These are phyloP conservation scores for Rhodosporidiobolus odoratus DNA, from an alignment of 768 basidiomycete species.

Conservation along the genomic window DNA sequence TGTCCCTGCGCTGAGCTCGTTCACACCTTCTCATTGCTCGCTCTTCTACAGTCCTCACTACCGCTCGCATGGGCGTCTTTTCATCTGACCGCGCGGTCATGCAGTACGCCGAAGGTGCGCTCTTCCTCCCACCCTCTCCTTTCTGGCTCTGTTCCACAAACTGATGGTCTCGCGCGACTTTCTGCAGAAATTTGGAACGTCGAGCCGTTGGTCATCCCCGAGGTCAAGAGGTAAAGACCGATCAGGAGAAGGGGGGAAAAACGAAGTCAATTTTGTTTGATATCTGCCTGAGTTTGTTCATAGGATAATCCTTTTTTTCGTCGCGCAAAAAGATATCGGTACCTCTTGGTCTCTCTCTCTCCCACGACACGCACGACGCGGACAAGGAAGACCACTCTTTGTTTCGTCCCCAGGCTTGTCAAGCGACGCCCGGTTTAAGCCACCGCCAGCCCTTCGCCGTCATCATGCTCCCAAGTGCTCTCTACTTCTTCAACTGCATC, in stretches of 20 bases:
- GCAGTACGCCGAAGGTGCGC: constrained; percentile 69
- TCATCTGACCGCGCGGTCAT: constrained; percentile 88
- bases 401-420: too few relatives aligned
- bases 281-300: too few relatives aligned
- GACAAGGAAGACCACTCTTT: too few relatives aligned
- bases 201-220: constrained; percentile 32
- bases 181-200: constrained; percentile 40
- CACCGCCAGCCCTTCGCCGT: too few relatives aligned
- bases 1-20: neutral
- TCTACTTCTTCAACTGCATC: too few relatives aligned
- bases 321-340: too few relatives aligned
- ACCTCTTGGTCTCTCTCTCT: too few relatives aligned
- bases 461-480: too few relatives aligned
- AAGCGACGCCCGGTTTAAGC: too few relatives aligned
- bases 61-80: constrained; percentile 84
- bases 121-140: neutral
- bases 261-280: too few relatives aligned
- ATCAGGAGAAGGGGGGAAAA: neutral
- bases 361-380: too few relatives aligned
- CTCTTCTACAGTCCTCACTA: constrained; percentile 41
- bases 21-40: neutral
- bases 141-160: neutral
- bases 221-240: neutral
- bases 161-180: neutral
- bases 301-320: too few relatives aligned